phyloP scores from a whole-genome alignment of 1,284 basidiomycete genomes.

The Sanghuangporus sanghuang region DNA sequence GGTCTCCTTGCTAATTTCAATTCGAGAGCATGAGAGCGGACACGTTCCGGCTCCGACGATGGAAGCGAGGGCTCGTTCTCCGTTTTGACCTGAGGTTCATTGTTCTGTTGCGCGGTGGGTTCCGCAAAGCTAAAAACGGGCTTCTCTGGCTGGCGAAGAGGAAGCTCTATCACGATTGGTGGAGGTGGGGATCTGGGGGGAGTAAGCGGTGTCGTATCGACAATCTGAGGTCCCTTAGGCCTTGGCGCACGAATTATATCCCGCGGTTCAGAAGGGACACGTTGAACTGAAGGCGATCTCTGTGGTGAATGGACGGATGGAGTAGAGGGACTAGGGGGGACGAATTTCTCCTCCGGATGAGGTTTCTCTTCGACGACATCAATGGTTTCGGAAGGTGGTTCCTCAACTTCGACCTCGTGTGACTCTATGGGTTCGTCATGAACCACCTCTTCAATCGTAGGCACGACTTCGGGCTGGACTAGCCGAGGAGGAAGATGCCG shows the following conservation, averaged over 20 bases:
- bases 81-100: background rate
- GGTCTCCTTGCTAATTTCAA: slow-evolving; percentile 32
- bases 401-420: background rate
- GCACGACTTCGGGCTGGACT: background rate
- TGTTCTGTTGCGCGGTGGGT: background rate
- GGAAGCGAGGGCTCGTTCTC: background rate
- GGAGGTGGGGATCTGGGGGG: slow-evolving; percentile 16
- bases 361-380: background rate
- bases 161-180: slow-evolving; percentile 11
- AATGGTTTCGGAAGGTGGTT: background rate
- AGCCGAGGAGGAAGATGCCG: background rate
- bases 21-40: background rate
- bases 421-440: background rate
- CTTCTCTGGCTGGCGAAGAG: background rate
- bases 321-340: slow-evolving; percentile 9
- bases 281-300: slow-evolving; percentile 3
- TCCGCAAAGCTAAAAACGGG: slow-evolving; percentile 5
- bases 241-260: background rate
- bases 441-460: background rate
- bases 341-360: background rate
- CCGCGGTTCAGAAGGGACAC: background rate
- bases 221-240: background rate
- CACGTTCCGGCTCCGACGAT: background rate
- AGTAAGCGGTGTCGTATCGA: slow-evolving; percentile 1
- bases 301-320: slow-evolving; percentile 1